A percentile compares a stretch with the other conserved stretches of the same genome.
Evolutionary conservation across 2,329 filamentous ascomycete species (phyloP).

Genomic region (Metarhizium guizhouense): DNA sequence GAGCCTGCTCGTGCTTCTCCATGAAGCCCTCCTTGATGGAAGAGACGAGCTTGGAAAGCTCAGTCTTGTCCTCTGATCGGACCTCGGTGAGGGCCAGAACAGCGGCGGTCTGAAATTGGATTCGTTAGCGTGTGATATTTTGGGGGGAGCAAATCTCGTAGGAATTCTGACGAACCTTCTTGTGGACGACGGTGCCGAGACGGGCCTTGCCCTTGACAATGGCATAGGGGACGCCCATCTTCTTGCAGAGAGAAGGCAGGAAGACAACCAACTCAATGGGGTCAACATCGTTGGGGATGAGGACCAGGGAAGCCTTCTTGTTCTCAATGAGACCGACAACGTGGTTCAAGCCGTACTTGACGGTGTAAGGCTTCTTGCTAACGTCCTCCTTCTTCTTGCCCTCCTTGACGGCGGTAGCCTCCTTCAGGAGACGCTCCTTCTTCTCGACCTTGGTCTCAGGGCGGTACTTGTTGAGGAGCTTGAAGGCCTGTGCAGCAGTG

Average conservation of each 20-base stretch:
- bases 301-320: conserved; percentile 98
- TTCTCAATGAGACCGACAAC: conserved; percentile 96
- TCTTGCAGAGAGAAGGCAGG: conserved; percentile 97
- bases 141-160: neutral
- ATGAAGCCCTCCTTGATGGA: conserved; percentile 97
- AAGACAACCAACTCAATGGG: conserved; percentile 99
- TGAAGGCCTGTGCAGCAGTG: conserved; percentile 93
- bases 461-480: conserved; percentile 99
- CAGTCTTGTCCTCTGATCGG: conserved; percentile 94
- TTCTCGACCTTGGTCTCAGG: conserved; percentile 99
- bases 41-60: conserved; percentile 92
- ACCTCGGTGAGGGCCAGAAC: conserved; percentile 95
- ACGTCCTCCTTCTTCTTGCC: conserved; percentile 99
- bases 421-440: conserved; percentile 98
- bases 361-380: conserved; percentile 98
- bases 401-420: conserved; percentile 94
- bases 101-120: conserved; percentile 66
- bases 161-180: conserved; percentile 60
- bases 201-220: conserved; percentile 99
- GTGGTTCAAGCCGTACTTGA: conserved; percentile 99
- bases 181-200: conserved; percentile 98
- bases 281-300: conserved; percentile 99
- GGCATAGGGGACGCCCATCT: conserved; percentile 99
- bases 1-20: conserved; percentile 86
- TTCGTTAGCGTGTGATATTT: neutral